Conservation (phyloP, 495 filamentous ascomycete genomes). For the Bacidia rubella region DNA sequence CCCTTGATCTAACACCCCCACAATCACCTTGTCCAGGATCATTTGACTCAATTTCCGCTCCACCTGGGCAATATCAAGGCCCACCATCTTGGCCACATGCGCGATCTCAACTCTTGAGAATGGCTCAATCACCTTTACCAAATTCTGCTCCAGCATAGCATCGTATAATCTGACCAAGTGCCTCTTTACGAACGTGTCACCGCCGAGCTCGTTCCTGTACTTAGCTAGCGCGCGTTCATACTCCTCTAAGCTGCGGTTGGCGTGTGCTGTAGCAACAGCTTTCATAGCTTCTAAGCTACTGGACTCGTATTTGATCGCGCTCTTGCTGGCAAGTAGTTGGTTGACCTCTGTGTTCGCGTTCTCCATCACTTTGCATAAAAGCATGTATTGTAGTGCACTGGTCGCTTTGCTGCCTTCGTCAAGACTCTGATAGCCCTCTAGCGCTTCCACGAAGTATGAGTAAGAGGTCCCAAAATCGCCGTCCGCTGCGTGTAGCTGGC, state of each 20-base stretch:
- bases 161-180: slow-evolving; percentile 92
- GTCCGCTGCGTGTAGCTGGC: slow-evolving; percentile 96
- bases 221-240: slow-evolving; percentile 83
- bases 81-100: slow-evolving; percentile 94
- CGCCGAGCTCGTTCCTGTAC: slow-evolving; percentile 83
- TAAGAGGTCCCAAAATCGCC: slow-evolving; percentile 96
- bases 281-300: slow-evolving; percentile 97
- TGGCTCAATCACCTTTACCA: slow-evolving; percentile 98
- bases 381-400: slow-evolving; percentile 94
- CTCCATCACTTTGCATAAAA: slow-evolving; percentile 98
- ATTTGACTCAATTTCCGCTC: slow-evolving; percentile 97
- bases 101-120: slow-evolving; percentile 94
- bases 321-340: slow-evolving; percentile 80
- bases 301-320: slow-evolving; percentile 88
- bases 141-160: slow-evolving; percentile 96
- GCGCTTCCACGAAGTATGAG: slow-evolving; percentile 97
- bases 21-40: slow-evolving; percentile 98
- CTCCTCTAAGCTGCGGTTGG: slow-evolving; percentile 86
- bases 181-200: slow-evolving; percentile 86
- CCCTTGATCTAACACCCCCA: slow-evolving; percentile 95
- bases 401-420: slow-evolving; percentile 77
- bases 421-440: slow-evolving; percentile 91
- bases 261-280: slow-evolving; percentile 86
- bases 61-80: slow-evolving; percentile 88
- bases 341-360: slow-evolving; percentile 94